Evolutionary conservation across 192 early-diverging fungal genomes (phyloP).

Genomic region (Coemansia sp.): DNA sequence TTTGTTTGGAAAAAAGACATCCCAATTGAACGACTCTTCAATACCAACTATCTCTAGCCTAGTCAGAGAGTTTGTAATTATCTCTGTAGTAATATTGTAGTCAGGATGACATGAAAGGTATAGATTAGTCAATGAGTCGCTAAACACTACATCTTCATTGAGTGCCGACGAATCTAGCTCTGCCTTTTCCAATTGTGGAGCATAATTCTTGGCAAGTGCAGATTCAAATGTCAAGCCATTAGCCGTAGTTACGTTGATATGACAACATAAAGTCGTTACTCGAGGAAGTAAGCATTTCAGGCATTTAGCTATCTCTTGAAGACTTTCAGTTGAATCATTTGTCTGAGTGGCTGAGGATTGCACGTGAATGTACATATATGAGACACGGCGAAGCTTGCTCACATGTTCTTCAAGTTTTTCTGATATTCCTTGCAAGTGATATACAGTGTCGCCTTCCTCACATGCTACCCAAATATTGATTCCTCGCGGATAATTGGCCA

Average conservation of each 20-base stretch:
- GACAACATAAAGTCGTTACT: background rate
- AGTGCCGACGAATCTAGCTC: background rate
- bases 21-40: slow-evolving; percentile 1
- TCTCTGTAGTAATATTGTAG: background rate
- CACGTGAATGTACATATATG: background rate
- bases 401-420: background rate
- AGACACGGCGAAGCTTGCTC: background rate
- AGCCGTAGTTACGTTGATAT: background rate
- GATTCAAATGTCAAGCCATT: background rate
- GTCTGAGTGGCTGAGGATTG: background rate
- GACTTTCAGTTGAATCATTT: background rate
- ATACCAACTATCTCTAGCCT: background rate
- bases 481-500: background rate
- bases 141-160: background rate
- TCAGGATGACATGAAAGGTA: background rate
- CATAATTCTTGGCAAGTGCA: background rate
- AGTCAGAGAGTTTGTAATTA: background rate
- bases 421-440: background rate
- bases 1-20: background rate
- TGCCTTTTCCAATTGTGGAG: background rate
- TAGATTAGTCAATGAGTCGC: background rate
- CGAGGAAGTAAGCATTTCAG: background rate
- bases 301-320: background rate
- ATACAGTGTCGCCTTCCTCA: background rate
- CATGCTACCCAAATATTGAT: background rate